phyloP scores from a whole-genome alignment of 2,329 filamentous ascomycete genomes.

The Colletotrichum cordylinicola region DNA sequence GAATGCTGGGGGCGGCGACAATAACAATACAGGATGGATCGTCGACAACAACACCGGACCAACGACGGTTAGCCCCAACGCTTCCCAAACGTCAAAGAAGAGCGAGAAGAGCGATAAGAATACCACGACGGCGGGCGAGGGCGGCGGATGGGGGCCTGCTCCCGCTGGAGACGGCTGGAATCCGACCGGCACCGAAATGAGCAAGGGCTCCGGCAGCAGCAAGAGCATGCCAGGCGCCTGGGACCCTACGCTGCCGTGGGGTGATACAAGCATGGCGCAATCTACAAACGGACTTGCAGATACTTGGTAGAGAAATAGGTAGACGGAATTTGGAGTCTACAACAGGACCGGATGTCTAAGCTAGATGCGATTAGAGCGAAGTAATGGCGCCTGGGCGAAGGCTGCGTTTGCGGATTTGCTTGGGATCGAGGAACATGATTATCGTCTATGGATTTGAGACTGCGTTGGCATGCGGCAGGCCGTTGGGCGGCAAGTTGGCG shows the following conservation, averaged over 20 bases:
- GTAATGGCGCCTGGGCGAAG: background rate
- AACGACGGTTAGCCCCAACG: conserved; percentile 3
- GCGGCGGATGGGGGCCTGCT: conserved; percentile 11
- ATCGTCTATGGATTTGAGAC: background rate
- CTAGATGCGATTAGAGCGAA: background rate
- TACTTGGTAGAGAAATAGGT: background rate
- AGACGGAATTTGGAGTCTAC: background rate
- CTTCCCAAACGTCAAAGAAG: conserved; percentile 1
- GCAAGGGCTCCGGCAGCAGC: conserved; percentile 14
- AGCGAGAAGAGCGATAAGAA: conserved; percentile 3
- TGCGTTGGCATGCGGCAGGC: background rate
- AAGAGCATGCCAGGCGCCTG: conserved; percentile 24
- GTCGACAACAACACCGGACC: conserved; percentile 13
- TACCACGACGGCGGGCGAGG: background rate
- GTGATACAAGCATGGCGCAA: conserved; percentile 13
- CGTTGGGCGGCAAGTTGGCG: background rate
- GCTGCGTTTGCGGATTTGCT: background rate
- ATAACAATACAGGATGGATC: conserved; percentile 8
- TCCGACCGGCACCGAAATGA: conserved; percentile 3
- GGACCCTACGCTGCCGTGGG: conserved; percentile 8
- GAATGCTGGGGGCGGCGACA: background rate
- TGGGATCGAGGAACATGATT: background rate
- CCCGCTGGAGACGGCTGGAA: background rate
- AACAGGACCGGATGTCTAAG: background rate
- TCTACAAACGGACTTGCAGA: conserved; percentile 9